phyloP scores from a whole-genome alignment of 164 flowering plant species.

The Aristolochia californica region DNA sequence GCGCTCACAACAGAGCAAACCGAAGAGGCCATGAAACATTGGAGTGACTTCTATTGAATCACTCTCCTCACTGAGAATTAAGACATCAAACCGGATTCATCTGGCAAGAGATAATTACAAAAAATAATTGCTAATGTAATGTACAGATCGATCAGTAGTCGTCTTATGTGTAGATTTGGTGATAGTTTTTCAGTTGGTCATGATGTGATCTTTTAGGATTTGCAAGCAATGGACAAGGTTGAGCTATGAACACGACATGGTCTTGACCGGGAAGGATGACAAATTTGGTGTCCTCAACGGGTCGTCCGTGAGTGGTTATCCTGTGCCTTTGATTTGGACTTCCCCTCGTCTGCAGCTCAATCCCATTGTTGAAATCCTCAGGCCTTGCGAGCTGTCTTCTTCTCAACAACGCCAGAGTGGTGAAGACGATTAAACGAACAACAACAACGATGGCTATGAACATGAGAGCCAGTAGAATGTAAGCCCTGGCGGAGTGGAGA shows the following conservation, averaged over 20 bases:
- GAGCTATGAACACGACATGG: slow-evolving; percentile 13
- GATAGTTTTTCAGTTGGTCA: too few relatives aligned
- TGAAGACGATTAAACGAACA: slow-evolving; percentile 16
- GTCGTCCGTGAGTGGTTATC: not conserved
- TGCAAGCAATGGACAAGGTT: slow-evolving; percentile 7
- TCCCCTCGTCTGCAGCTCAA: slow-evolving; percentile 7
- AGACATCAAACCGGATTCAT: too few relatives aligned
- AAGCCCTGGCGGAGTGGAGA: too few relatives aligned
- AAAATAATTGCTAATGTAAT: too few relatives aligned
- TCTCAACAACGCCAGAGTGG: slow-evolving; percentile 8
- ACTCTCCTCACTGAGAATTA: too few relatives aligned
- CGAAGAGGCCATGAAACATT: too few relatives aligned
- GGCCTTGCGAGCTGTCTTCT: not conserved
- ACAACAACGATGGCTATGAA: slow-evolving; percentile 16
- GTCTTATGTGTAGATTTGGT: too few relatives aligned
- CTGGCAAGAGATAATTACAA: too few relatives aligned
- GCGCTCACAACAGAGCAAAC: too few relatives aligned
- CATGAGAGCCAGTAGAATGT: slow-evolving; percentile 18
- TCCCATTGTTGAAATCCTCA: not conserved
- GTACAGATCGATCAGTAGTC: too few relatives aligned
- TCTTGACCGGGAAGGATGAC: slow-evolving; percentile 11
- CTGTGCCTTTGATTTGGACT: slow-evolving; percentile 1
- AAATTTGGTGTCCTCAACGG: slow-evolving; percentile 7
- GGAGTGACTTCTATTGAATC: too few relatives aligned
- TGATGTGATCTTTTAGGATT: slow-evolving; percentile 2